Conservation (phyloP, 768 basidiomycete species). For the Heimioporus sp. region DNA sequence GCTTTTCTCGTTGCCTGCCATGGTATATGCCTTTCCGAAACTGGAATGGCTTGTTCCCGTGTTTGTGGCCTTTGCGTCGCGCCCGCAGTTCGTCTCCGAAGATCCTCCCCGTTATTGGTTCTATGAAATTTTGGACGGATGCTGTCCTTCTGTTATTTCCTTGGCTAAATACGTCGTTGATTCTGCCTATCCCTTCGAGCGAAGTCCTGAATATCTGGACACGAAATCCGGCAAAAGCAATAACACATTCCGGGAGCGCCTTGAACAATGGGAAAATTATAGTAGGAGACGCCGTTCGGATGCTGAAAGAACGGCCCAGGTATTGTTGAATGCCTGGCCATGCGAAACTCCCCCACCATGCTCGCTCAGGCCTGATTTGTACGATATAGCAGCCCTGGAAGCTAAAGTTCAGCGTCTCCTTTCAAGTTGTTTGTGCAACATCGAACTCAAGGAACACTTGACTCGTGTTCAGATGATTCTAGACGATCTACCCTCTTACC, state of each 20-base stretch:
- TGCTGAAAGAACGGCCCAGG: neutral
- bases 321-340: neutral
- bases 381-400: neutral
- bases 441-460: neutral
- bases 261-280: neutral
- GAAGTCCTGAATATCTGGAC: neutral
- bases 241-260: too few relatives aligned
- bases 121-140: neutral
- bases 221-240: too few relatives aligned
- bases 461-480: neutral
- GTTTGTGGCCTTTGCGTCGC: constrained; percentile 29
- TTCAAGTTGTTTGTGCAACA: neutral
- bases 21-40: constrained; percentile 20
- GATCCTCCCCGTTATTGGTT: constrained; percentile 4
- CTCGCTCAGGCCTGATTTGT: neutral
- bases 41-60: constrained; percentile 15
- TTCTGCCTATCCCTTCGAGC: neutral
- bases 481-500: neutral
- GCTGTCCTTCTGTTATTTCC: neutral
- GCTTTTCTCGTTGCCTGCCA: constrained; percentile 28
- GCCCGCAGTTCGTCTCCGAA: constrained; percentile 1
- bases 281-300: neutral
- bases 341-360: neutral
- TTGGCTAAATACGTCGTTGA: neutral
- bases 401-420: neutral